phyloP scores from a whole-genome alignment of 2,329 filamentous ascomycete genomes.

The Pseudogymnoascus sp. region DNA sequence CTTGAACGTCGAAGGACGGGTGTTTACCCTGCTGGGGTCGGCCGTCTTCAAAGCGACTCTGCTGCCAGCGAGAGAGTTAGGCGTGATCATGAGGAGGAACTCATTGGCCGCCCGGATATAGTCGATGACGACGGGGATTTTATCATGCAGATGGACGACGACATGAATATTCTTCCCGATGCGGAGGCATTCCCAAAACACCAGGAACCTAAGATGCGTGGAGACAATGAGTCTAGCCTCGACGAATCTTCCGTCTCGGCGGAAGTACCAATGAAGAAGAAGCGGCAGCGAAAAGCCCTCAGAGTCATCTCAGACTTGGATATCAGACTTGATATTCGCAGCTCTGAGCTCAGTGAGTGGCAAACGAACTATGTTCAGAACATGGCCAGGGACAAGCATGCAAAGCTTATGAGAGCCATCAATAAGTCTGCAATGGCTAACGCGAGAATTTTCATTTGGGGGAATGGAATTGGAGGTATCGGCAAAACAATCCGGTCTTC shows the following conservation, averaged over 20 bases:
- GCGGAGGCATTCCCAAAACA: constrained; percentile 26
- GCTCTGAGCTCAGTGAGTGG: constrained; percentile 48
- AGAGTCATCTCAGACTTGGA: constrained; percentile 32
- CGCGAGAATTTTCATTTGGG: constrained; percentile 51
- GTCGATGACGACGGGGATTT: constrained; percentile 25
- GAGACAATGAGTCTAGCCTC: constrained; percentile 21
- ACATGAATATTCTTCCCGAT: constrained; percentile 25
- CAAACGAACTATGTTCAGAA: constrained; percentile 49
- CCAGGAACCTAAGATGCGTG: constrained; percentile 20
- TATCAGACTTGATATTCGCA: constrained; percentile 47
- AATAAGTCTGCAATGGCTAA: constrained; percentile 49
- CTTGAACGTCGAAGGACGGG: constrained; percentile 17
- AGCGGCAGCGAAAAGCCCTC: constrained; percentile 26
- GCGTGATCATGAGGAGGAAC: constrained; percentile 35
- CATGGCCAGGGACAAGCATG: constrained; percentile 42
- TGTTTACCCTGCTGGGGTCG: background rate
- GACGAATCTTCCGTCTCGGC: constrained; percentile 31
- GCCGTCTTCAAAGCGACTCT: constrained; percentile 27
- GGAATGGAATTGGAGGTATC: constrained; percentile 46
- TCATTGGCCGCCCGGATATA: constrained; percentile 22
- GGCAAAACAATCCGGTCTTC: constrained; percentile 37
- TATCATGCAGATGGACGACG: constrained; percentile 22
- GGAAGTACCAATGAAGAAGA: constrained; percentile 32
- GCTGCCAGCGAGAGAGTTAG: constrained; percentile 33
- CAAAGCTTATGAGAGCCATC: constrained; percentile 37